Conservation (phyloP, 768 basidiomycete genomes). For the Asterophora lycoperdoides region DNA sequence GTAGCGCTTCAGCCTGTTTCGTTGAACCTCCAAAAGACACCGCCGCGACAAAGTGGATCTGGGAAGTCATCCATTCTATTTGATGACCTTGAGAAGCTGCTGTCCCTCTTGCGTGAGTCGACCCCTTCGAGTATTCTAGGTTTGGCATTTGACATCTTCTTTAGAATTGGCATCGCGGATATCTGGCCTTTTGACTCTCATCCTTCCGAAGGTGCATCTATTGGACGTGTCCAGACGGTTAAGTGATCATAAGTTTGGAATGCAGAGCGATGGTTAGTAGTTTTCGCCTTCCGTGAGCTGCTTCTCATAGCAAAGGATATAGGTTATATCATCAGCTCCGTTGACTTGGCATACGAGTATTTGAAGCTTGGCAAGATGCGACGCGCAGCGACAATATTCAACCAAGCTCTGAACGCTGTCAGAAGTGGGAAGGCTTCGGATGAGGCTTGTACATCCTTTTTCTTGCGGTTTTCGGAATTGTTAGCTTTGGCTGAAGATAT, state of each 20-base stretch:
- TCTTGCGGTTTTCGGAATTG: conserved; percentile 64
- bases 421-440: conserved; percentile 43
- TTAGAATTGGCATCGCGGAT: conserved; percentile 56
- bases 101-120: conserved; percentile 51
- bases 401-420: conserved; percentile 45
- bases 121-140: neutral
- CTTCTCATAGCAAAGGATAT: neutral
- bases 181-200: conserved; percentile 65
- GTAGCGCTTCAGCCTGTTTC: conserved; percentile 29
- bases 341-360: conserved; percentile 78
- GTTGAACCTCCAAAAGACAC: conserved; percentile 21
- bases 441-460: conserved; percentile 49
- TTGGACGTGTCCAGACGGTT: conserved; percentile 63
- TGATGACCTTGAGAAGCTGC: conserved; percentile 39
- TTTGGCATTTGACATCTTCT: conserved; percentile 2
- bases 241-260: conserved; percentile 43
- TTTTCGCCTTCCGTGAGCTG: neutral
- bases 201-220: conserved; percentile 60
- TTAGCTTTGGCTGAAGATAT: conserved; percentile 58
- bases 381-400: conserved; percentile 64
- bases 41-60: conserved; percentile 22
- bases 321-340: conserved; percentile 63
- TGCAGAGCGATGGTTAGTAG: conserved; percentile 44
- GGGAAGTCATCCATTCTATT: conserved; percentile 19
- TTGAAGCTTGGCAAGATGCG: conserved; percentile 68